phyloP scores from a whole-genome alignment of 164 flowering plant species.

The Piper longum region DNA sequence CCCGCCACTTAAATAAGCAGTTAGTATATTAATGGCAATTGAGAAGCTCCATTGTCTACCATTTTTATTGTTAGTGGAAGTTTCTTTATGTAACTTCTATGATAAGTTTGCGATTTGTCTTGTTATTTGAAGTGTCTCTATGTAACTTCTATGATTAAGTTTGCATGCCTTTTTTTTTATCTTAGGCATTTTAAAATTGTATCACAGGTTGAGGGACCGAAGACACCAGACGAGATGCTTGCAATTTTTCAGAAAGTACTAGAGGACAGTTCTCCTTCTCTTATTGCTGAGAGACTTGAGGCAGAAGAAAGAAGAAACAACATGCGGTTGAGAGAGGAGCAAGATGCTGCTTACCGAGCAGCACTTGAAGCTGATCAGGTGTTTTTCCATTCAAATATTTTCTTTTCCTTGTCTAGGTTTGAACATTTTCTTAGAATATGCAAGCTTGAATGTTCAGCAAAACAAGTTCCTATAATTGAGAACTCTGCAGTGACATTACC shows the following conservation, averaged over 20 bases:
- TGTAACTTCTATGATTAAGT: too few relatives aligned
- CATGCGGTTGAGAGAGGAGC: conserved; percentile 84
- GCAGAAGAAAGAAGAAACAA: conserved; percentile 90
- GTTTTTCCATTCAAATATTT: conserved; percentile 1
- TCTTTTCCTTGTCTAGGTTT: neutral
- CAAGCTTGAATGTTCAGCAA: neutral
- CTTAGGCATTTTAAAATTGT: neutral
- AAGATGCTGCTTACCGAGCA: conserved; percentile 93
- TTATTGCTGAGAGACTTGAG: conserved; percentile 75
- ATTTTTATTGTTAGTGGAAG: too few relatives aligned
- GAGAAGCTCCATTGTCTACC: too few relatives aligned
- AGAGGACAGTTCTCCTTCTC: conserved; percentile 84
- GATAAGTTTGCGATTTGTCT: too few relatives aligned
- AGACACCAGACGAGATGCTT: conserved; percentile 71
- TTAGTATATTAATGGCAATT: too few relatives aligned
- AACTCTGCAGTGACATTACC: neutral
- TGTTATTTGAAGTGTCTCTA: too few relatives aligned
- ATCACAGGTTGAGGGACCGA: conserved; percentile 83
- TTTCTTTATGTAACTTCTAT: too few relatives aligned
- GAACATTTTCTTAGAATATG: too few relatives aligned
- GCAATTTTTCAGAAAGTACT: conserved; percentile 62
- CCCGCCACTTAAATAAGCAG: too few relatives aligned
- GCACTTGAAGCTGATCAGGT: conserved; percentile 99
- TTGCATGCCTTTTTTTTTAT: neutral
- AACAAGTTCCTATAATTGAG: neutral